phyloP scores from a whole-genome alignment of 164 flowering plant species.

The Magnolia changhungtana region DNA sequence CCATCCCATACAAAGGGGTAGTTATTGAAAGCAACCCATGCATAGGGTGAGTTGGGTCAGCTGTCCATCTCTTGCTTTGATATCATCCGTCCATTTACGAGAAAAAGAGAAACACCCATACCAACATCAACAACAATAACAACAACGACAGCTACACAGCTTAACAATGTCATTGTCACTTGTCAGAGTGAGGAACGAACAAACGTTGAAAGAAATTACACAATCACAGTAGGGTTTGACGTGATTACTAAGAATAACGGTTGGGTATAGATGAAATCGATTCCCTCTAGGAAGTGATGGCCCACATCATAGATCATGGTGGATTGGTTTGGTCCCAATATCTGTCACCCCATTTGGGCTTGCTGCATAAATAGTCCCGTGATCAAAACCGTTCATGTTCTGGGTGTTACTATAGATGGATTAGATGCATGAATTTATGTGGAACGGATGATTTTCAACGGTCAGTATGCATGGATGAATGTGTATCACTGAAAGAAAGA shows the following conservation, averaged over 20 bases:
- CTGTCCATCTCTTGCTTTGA: not conserved
- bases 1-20: not conserved
- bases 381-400: no score
- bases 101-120: not conserved
- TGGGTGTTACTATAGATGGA: no score
- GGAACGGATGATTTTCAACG: no score
- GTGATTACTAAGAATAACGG: not conserved
- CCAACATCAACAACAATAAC: not conserved
- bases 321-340: no score
- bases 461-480: no score
- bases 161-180: not conserved
- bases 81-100: not conserved
- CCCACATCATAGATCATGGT: no score
- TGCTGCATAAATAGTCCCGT: no score
- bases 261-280: not conserved
- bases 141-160: not conserved
- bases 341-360: no score
- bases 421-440: no score
- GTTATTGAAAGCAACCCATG: not conserved
- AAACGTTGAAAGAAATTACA: not conserved
- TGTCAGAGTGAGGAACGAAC: not conserved
- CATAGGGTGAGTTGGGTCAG: not conserved
- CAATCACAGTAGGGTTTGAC: not conserved
- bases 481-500: no score
- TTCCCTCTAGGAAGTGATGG: no score